A percentile compares a stretch with the other conserved stretches of the same genome.
phyloP scores from a whole-genome alignment of 495 filamentous ascomycete genomes.

The Chaetomium tenue region DNA sequence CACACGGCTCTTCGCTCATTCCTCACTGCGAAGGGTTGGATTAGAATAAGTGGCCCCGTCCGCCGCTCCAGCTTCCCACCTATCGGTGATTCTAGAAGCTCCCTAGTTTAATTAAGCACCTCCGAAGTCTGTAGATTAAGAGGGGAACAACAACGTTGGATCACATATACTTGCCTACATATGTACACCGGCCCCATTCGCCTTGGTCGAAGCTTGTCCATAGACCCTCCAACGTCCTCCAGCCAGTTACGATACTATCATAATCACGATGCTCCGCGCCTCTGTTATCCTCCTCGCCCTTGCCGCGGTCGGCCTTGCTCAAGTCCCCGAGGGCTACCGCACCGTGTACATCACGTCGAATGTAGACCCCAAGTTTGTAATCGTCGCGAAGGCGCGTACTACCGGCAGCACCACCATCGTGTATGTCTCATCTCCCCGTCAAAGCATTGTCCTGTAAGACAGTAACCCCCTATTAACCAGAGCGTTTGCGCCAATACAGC shows the following conservation, averaged over 20 bases:
- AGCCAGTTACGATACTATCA: not conserved
- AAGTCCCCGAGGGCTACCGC: constrained; percentile 45
- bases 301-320: constrained; percentile 47
- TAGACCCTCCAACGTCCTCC: not conserved
- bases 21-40: constrained; percentile 5
- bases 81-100: not conserved
- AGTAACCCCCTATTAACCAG: not conserved
- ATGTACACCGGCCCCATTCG: not conserved
- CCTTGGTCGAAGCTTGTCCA: not conserved
- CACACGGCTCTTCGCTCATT: not conserved
- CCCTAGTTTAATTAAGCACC: constrained; percentile 4
- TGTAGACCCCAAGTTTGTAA: constrained; percentile 51
- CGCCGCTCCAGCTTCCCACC: not conserved
- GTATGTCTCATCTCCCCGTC: constrained; percentile 31
- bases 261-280: constrained; percentile 40
- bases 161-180: not conserved
- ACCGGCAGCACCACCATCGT: constrained; percentile 44
- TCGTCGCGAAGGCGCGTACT: constrained; percentile 43
- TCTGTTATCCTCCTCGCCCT: constrained; percentile 44
- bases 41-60: not conserved
- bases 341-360: constrained; percentile 53
- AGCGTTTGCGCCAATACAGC: constrained; percentile 22
- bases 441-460: no score
- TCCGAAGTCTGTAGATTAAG: not conserved
- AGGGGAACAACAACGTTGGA: not conserved